Percentiles rank a stretch among this genome's conserved stretches.
These are phyloP conservation scores for Leptodontidium sp. DNA, from an alignment of 2,329 filamentous ascomycete species.

Conservation along the genomic window DNA sequence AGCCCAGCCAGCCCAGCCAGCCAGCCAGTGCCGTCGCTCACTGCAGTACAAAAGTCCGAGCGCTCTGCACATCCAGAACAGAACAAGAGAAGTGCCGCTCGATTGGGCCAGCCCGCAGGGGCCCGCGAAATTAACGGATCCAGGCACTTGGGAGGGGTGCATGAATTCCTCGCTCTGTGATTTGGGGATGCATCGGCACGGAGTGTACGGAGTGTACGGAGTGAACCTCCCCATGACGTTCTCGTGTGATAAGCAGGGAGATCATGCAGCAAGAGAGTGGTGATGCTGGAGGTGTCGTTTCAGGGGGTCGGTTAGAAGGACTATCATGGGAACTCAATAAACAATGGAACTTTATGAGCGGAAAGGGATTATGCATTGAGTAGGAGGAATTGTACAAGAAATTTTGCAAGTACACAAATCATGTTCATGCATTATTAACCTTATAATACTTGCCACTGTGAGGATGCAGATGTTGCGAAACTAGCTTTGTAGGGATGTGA, in stretches of 20 bases:
- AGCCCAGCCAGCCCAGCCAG: background rate
- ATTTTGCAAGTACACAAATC: too few species aligned
- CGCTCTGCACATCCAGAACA: background rate
- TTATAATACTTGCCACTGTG: background rate
- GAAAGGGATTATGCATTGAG: too few species aligned
- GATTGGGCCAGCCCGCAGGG: conserved; percentile 19
- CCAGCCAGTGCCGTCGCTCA: background rate
- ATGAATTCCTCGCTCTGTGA: conserved; percentile 13
- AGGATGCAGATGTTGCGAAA: too few species aligned
- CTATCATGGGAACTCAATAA: background rate
- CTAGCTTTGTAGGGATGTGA: too few species aligned
- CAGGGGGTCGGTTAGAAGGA: background rate
- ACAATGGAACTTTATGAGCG: too few species aligned
- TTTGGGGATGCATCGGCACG: conserved; percentile 11
- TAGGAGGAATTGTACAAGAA: too few species aligned
- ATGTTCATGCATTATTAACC: too few species aligned
- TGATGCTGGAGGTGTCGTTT: background rate
- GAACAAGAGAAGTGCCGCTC: conserved; percentile 1
- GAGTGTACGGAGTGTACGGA: conserved; percentile 1
- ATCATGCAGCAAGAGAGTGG: conserved; percentile 25
- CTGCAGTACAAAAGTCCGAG: conserved; percentile 7
- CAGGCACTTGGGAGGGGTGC: conserved; percentile 14
- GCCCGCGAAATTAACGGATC: conserved; percentile 11
- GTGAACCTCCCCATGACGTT: background rate
- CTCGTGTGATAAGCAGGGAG: conserved; percentile 17